Evolutionary conservation across 495 filamentous ascomycete genomes (phyloP).

Genomic region (Annulohypoxylon bovei): DNA sequence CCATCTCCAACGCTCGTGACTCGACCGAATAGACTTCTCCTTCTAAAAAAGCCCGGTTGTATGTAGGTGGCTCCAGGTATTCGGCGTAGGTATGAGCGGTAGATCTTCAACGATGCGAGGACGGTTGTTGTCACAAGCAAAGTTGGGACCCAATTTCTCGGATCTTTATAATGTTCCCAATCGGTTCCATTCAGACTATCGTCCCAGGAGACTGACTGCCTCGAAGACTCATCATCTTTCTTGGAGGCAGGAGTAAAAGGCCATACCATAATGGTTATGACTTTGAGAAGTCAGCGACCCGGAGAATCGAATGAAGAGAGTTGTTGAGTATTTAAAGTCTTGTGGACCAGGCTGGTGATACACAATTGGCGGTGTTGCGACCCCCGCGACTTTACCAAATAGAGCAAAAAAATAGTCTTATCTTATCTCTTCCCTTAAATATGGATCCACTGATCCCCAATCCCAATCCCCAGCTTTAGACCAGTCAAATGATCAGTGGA

Average conservation of each 20-base stretch:
- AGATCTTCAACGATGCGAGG: slow-evolving; percentile 68
- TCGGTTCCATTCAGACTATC: slow-evolving; percentile 64
- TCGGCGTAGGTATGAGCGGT: slow-evolving; percentile 80
- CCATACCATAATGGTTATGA: slow-evolving; percentile 38
- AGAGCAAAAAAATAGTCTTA: slow-evolving; percentile 23
- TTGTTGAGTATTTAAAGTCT: slow-evolving; percentile 13
- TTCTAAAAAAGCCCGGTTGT: slow-evolving; percentile 71
- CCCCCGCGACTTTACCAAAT: slow-evolving; percentile 24
- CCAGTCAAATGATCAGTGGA: not conserved
- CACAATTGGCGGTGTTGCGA: slow-evolving; percentile 13
- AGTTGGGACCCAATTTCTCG: slow-evolving; percentile 72
- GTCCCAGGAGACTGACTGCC: slow-evolving; percentile 57
- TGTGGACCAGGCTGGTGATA: not conserved
- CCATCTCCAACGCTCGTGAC: slow-evolving; percentile 97
- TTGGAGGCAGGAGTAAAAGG: slow-evolving; percentile 36
- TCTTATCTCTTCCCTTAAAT: slow-evolving; percentile 21
- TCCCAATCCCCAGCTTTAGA: not conserved
- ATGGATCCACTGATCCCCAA: not conserved
- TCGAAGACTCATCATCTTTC: slow-evolving; percentile 41
- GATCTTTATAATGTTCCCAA: slow-evolving; percentile 74
- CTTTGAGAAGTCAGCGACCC: slow-evolving; percentile 15
- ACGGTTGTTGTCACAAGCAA: slow-evolving; percentile 74
- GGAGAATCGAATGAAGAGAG: not conserved
- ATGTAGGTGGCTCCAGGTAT: slow-evolving; percentile 80
- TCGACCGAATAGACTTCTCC: slow-evolving; percentile 77